Base-by-base conservation (phyloP, 345 rosid species). In the Adansonia digitata region DNA sequence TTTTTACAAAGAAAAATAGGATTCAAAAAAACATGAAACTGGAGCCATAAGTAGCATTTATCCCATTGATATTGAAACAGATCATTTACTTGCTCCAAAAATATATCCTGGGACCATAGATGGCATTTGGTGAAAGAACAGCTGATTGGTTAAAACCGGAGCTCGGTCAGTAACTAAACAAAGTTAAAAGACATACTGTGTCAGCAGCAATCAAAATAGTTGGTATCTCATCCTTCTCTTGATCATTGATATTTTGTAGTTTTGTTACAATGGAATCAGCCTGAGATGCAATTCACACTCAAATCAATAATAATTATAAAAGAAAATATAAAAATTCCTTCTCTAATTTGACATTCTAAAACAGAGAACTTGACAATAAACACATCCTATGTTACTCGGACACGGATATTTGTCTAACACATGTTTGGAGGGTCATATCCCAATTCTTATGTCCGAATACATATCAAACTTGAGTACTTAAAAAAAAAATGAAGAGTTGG, bases 181-280 rank as follows among this genome's bases (percentile, higher is more conserved):
- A 66, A 69, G 75, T 72, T 74, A 75, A 83, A 75, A 81, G 52
- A 81, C 94, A 87, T 89, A 91, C 94, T 37, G 94, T 90, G 69
- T 91, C 97, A 2, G 94, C 88, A 31, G 97, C 80, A 76, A 89
- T 75, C 86, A 93, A 82, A 71, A 91, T 26, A 13, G 74, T 86
- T 4, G 77, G 68, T 75, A 82, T 81, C 12, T 68, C 85, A 76
- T 79, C 85, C 80, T 75, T 66, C 65, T 56, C 85, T 66, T 71
- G 83, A 73, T 65, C 62, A 71, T 73, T 72, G 7, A 22, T 39
- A 64, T 51, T 76, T 73, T 42, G 91, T 70, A 86, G 82, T 81
- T 86, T 88, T 8, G 81, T 84, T 62, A 81, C 39, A 10, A 91
- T 88, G n/a, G 91, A 90, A 82, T 88, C 86, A 72, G 97, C 91